Evolutionary conservation across 2,329 filamentous ascomycete species (phyloP), one percentile per base, ranked within the genome.

Genomic region (Metarhizium rileyi): DNA sequence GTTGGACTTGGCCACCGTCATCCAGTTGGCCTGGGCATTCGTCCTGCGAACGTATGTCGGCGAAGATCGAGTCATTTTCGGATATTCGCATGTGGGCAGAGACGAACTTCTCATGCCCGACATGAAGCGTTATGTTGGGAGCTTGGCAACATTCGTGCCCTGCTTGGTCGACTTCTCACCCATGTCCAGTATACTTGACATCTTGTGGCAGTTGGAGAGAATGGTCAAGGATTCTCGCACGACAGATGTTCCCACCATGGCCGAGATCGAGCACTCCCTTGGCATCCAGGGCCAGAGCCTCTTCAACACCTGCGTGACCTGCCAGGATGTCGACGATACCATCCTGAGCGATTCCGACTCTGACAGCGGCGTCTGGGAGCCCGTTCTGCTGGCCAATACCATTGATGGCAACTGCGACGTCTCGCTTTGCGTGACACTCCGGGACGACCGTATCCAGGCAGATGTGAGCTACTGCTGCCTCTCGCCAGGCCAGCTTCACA

Each of bases 1-100:
- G 8, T 65, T 78, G 3, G 71, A 71, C 0, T 61, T 74, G 0
- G 70, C 75, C 0, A 71, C 75, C 0, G 65, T 81, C 3, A 66
- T 83, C 4, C 73, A 76, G 23, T 70, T 80, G n/a, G 78, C 79
- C 0, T 84, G 80, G 80, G 76, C 71, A 0, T 64, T 84, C 20
- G 68, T 81, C 0, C 64, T 82, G 0, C 73, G 77, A 2, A 68
- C 71, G 1, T 82, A 79, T 54, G 71, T 76, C 3, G 76, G 76
- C 1, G 68, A 68, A 16, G 67, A 74, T 22, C 69, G 72, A 10
- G 72, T 81, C 7, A 71, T 74, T 35, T 83, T 83, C 53, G 80
- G 80, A 1, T 76, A 70, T 50, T 69, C 71, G 30, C 68, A 71
- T 3, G 60, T 65, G 0, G 74, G 73, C 0, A 66, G 75, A 4